A percentile compares a stretch with the other conserved stretches of the same genome.
These are phyloP conservation scores for Aspergillus sp. DNA, from an alignment of 2,329 filamentous ascomycete species.

Conservation along the genomic window DNA sequence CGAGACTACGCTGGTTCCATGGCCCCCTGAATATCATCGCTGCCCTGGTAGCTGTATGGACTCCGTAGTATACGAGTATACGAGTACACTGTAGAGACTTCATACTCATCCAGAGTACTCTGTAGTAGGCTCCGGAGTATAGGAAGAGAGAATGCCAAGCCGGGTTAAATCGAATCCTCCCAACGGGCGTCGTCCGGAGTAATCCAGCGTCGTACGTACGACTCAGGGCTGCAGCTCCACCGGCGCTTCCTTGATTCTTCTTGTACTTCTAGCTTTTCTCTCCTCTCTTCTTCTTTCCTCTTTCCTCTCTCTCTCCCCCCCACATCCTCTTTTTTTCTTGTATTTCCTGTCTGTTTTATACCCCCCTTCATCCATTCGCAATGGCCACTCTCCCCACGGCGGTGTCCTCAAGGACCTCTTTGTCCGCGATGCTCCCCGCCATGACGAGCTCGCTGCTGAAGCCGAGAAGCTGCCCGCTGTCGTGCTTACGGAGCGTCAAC, in stretches of 20 bases:
- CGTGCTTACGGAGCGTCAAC: conserved; percentile 80
- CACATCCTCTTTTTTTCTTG: conserved; percentile 4
- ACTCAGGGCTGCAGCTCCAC: conserved; percentile 3
- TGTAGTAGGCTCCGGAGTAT: too few species aligned
- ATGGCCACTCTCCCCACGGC: conserved; percentile 62
- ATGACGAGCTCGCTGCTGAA: conserved; percentile 70
- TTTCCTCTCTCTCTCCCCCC: background rate
- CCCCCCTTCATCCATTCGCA: conserved; percentile 6
- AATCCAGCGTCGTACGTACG: conserved; percentile 6
- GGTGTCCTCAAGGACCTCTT: conserved; percentile 97
- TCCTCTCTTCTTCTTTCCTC: conserved; percentile 2
- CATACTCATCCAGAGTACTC: too few species aligned
- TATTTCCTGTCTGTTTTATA: conserved; percentile 1
- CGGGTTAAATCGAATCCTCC: too few species aligned
- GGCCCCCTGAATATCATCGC: too few species aligned
- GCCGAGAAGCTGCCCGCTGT: conserved; percentile 80
- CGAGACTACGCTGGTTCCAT: too few species aligned
- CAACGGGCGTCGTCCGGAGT: background rate
- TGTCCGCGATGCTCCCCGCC: conserved; percentile 78
- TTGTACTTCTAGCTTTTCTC: conserved; percentile 3
- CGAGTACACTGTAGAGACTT: background rate
- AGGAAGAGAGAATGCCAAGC: too few species aligned
- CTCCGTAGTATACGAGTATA: too few species aligned
- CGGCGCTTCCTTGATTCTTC: conserved; percentile 3
- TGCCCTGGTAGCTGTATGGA: too few species aligned